Conservation (phyloP, 495 filamentous ascomycete genomes). For the Xylaria palmicola region DNA sequence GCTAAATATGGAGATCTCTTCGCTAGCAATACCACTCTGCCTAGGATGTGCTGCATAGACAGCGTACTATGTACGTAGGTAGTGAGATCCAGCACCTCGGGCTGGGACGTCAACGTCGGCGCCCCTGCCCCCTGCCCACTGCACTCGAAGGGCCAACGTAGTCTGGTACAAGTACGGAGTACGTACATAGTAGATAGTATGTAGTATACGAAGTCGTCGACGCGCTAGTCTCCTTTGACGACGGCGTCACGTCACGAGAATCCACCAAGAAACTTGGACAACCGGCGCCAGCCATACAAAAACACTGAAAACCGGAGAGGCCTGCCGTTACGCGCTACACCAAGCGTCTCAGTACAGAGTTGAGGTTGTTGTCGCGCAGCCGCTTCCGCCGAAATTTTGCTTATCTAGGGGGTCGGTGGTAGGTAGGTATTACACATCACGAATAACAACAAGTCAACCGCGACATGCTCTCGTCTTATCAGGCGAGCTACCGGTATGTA, state of each 20-base stretch:
- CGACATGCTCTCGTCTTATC: too few relatives aligned
- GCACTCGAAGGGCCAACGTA: neutral
- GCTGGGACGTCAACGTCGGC: slow-evolving; percentile 12
- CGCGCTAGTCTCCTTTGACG: neutral
- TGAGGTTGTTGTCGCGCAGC: too few relatives aligned
- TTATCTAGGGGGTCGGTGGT: too few relatives aligned
- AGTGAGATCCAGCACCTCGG: slow-evolving; percentile 17
- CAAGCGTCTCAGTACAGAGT: too few relatives aligned
- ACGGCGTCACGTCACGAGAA: neutral
- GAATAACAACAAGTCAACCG: too few relatives aligned
- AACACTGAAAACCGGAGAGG: too few relatives aligned
- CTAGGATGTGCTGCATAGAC: slow-evolving; percentile 6
- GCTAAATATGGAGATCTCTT: slow-evolving; percentile 11
- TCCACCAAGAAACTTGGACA: neutral
- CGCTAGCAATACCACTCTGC: slow-evolving; percentile 12
- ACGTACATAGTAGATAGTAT: neutral
- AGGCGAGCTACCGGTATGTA: too few relatives aligned
- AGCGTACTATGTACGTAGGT: too few relatives aligned
- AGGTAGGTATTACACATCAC: too few relatives aligned
- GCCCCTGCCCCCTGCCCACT: neutral
- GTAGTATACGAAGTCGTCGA: neutral
- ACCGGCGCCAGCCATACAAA: neutral
- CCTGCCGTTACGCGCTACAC: too few relatives aligned
- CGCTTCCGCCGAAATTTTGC: too few relatives aligned
- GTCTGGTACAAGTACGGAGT: neutral